Base-by-base conservation (phyloP, 495 filamentous ascomycete genomes). In the Lophiotrema nucula region DNA sequence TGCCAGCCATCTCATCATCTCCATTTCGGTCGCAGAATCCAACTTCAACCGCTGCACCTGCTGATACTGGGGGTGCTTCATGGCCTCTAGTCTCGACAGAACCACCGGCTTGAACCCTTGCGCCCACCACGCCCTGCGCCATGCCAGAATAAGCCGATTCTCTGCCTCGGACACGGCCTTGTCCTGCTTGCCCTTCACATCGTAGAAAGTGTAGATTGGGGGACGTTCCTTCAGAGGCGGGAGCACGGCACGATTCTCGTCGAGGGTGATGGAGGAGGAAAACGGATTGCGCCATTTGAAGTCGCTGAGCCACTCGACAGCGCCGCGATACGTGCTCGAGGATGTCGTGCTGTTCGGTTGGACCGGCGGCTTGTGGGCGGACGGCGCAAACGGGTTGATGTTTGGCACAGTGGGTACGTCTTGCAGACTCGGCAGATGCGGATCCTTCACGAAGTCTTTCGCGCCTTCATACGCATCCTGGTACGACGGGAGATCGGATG, bases 91-190 rank as follows among this genome's bases (percentile, higher is more conserved):
- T 22, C 81, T 80, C 23, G 87, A 83, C 53, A 98, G 73, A 38
- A 97, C 85, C 12, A 93, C 78, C 0, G 93, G 93, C 47, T 79
- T 84, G 69, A 98, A 97, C 5, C 93, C 93, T 60, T 92, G 81
- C 12, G 91, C 90, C 84, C 88, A 97, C 88, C 90, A 97, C 6
- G 92, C 93, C 47, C 91, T 79, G 51, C 91, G 81, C 93, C 93
- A 98, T 50, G 87, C 82, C 49, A 95, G 79, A 33, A 98, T 75
- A 42, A 98, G 73, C 63, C 85, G 81, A 61, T 84, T 84, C 67
- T 97, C 88, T 3, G 88, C 86, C 26, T 84, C 80, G 56, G 82
- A 80, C 35, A 77, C 76, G 12, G 77, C 76, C 48, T 79, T 76
- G 39, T 83, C 82, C 60, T 83, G 81, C 59, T 86, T 79, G 50